Conservation (phyloP, 2,329 filamentous ascomycete species). For the Penicillium capsulatum region DNA sequence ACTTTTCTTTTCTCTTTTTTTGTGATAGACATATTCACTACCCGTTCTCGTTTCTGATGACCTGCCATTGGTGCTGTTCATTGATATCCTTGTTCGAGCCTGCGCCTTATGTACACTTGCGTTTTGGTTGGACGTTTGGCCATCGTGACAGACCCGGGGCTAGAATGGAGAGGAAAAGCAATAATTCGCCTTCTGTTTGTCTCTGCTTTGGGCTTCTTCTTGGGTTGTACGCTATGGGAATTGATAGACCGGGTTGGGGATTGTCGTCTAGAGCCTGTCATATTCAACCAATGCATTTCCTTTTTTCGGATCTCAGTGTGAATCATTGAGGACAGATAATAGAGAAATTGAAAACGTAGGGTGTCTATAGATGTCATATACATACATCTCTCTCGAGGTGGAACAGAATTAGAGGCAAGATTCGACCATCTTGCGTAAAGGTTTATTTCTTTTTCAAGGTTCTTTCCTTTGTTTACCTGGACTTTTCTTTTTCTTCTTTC, state of each 20-base stretch:
- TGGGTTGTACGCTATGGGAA: conserved; percentile 24
- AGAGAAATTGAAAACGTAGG: no score
- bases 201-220: conserved; percentile 15
- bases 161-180: conserved; percentile 21
- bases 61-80: conserved; percentile 10
- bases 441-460: no score
- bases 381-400: no score
- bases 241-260: conserved; percentile 28
- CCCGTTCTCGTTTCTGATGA: conserved; percentile 14
- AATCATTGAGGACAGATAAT: no score
- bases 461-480: no score
- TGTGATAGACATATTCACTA: conserved; percentile 23
- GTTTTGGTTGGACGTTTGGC: conserved; percentile 1
- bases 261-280: conserved; percentile 11
- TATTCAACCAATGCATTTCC: conserved; percentile 9
- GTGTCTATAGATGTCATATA: no score
- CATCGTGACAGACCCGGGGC: conserved; percentile 2
- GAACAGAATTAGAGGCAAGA: no score
- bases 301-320: background rate
- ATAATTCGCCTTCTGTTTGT: conserved; percentile 17
- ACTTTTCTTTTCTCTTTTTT: conserved; percentile 6
- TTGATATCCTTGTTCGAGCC: conserved; percentile 6
- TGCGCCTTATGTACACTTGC: conserved; percentile 7
- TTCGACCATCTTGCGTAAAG: no score
- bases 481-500: no score